Conservation (phyloP, 1,284 basidiomycete genomes). For the Cutaneotrichosporon dermatis region DNA sequence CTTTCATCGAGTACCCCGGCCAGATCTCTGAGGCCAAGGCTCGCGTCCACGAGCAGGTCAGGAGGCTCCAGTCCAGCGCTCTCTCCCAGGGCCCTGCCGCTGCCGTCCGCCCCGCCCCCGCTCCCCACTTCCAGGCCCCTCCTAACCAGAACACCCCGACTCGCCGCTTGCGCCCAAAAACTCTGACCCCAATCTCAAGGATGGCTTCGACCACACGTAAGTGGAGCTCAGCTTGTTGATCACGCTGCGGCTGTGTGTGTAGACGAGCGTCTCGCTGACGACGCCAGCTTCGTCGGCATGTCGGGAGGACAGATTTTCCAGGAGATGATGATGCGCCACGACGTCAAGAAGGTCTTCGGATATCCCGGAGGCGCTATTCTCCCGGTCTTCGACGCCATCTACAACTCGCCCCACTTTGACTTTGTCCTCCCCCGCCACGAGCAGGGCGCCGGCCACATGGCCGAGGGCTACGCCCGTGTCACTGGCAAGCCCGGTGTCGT, state of each 20-base stretch:
- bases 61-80: conserved; percentile 64
- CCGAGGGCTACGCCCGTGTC: conserved; percentile 95
- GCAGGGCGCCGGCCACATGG: conserved; percentile 98
- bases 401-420: conserved; percentile 92
- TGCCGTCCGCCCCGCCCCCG: conserved; percentile 51
- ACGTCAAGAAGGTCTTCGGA: conserved; percentile 94
- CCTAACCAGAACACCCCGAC: conserved; percentile 34
- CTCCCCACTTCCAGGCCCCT: conserved; percentile 45
- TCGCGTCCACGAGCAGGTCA: conserved; percentile 63
- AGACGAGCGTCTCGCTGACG: no score
- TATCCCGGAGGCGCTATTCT: conserved; percentile 98
- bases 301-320: conserved; percentile 97
- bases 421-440: conserved; percentile 95
- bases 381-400: conserved; percentile 97
- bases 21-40: conserved; percentile 47
- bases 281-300: conserved; percentile 73
- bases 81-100: conserved; percentile 55
- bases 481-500: conserved; percentile 96
- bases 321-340: conserved; percentile 98
- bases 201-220: conserved; percentile 40
- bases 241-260: no score
- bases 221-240: conserved; percentile 8
- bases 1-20: conserved; percentile 17
- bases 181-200: conserved; percentile 18
- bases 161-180: conserved; percentile 18